Percentiles rank a stretch among this genome's conserved stretches.
These are phyloP conservation scores for Metschnikowia corniflorae DNA, from an alignment of 805 yeast species.

Conservation along the genomic window DNA sequence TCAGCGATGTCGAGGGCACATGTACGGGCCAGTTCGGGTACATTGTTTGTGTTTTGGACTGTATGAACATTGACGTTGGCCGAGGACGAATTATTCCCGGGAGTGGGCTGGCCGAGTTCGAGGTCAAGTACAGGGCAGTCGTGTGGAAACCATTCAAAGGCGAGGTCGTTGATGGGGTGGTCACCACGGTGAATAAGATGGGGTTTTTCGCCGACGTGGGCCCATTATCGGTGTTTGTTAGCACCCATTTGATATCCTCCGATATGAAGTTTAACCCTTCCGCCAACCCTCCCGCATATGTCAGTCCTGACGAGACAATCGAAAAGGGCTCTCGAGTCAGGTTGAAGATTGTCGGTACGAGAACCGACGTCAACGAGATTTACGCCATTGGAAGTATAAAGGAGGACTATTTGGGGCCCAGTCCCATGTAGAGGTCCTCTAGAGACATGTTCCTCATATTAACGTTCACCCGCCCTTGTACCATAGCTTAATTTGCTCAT, in stretches of 20 bases:
- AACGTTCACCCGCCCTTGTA: constrained; percentile 9
- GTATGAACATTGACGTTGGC: constrained; percentile 92
- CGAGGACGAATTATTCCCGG: constrained; percentile 89
- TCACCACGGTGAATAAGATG: constrained; percentile 87
- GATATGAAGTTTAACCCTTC: constrained; percentile 93
- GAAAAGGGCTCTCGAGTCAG: constrained; percentile 93
- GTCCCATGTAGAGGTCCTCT: constrained; percentile 32
- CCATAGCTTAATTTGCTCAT: constrained; percentile 9
- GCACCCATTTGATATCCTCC: constrained; percentile 90
- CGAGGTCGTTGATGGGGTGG: constrained; percentile 96
- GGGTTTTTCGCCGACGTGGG: constrained; percentile 99
- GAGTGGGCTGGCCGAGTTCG: constrained; percentile 93
- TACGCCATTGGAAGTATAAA: constrained; percentile 97
- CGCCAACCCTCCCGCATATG: constrained; percentile 97
- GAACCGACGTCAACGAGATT: constrained; percentile 95
- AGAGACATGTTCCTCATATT: neutral
- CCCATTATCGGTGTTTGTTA: constrained; percentile 89
- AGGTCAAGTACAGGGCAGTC: constrained; percentile 92
- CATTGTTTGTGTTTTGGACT: constrained; percentile 91
- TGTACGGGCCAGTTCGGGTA: constrained; percentile 99
- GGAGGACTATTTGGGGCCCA: constrained; percentile 94
- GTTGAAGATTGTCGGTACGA: constrained; percentile 92
- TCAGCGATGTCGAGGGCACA: constrained; percentile 96
- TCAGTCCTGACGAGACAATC: constrained; percentile 89
- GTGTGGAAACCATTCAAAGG: constrained; percentile 99